Evolutionary conservation across 2,329 filamentous ascomycete genomes (phyloP).

Genomic region (Botrytis medusae): DNA sequence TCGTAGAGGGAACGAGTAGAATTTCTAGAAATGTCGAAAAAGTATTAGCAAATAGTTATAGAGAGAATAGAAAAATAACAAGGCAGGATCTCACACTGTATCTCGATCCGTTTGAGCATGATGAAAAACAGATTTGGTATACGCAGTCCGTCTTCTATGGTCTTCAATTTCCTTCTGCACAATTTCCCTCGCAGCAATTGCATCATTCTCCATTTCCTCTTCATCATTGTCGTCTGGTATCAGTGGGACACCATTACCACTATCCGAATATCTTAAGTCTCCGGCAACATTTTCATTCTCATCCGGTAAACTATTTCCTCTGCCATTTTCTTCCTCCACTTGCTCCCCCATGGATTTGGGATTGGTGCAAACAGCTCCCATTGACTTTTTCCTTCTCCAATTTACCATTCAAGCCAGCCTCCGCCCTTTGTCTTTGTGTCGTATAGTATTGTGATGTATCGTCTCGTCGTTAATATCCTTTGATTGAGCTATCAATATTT

Average conservation of each 20-base stretch:
- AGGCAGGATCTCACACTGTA: slow-evolving; percentile 21
- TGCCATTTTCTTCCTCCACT: not conserved
- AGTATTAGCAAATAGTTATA: not conserved
- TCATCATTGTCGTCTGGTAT: slow-evolving; percentile 12
- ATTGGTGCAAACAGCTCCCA: slow-evolving; percentile 15
- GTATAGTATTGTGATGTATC: not conserved
- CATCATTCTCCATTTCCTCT: slow-evolving; percentile 2
- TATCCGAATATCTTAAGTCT: not conserved
- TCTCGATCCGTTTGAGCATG: slow-evolving; percentile 21
- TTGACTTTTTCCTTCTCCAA: not conserved
- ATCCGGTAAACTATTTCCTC: not conserved
- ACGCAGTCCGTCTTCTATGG: not conserved
- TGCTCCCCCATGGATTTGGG: not conserved
- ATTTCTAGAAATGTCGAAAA: slow-evolving; percentile 28
- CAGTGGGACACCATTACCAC: not conserved
- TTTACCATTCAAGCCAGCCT: not conserved
- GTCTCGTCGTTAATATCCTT: not conserved
- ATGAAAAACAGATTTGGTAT: slow-evolving; percentile 23
- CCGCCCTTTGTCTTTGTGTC: not conserved
- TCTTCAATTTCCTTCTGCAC: slow-evolving; percentile 13
- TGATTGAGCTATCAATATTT: not conserved
- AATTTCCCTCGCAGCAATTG: not conserved
- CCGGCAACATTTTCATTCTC: not conserved
- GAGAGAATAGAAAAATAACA: not conserved
- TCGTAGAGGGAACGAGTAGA: slow-evolving; percentile 39